These are phyloP conservation scores for Ophiobolus disseminans DNA, from an alignment of 2,329 filamentous ascomycete genomes.

Conservation along the genomic window DNA sequence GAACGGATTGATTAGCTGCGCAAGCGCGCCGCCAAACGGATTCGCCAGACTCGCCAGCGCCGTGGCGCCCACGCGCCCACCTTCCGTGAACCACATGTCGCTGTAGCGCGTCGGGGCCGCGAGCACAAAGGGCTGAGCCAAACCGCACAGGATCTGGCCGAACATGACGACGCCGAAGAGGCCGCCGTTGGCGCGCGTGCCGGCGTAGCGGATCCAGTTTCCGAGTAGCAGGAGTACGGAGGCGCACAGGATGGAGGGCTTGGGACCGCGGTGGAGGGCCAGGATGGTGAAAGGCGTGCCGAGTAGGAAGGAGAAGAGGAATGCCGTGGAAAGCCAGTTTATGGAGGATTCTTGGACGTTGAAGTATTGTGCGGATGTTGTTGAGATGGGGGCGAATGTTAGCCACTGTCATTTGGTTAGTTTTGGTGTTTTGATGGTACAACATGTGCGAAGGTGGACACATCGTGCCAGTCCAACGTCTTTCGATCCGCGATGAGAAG, in stretches of 20 bases:
- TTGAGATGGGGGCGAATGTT: slow-evolving; percentile 84
- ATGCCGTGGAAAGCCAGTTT: slow-evolving; percentile 92
- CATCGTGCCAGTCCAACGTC: no score
- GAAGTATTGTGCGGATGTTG: slow-evolving; percentile 77
- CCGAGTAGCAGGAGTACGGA: slow-evolving; percentile 78
- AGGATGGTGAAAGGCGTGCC: slow-evolving; percentile 74
- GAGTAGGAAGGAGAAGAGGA: slow-evolving; percentile 82
- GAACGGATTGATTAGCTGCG: slow-evolving; percentile 83
- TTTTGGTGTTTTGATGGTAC: no score
- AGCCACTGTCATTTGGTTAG: slow-evolving; percentile 73
- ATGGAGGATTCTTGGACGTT: slow-evolving; percentile 74
- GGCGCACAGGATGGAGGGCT: slow-evolving; percentile 75
- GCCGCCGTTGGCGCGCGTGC: slow-evolving; percentile 65
- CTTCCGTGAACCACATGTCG: slow-evolving; percentile 90
- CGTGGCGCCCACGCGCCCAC: slow-evolving; percentile 84
- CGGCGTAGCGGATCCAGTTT: slow-evolving; percentile 90
- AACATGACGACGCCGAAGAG: slow-evolving; percentile 82
- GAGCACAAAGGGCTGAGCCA: slow-evolving; percentile 91
- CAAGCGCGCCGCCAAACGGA: slow-evolving; percentile 82
- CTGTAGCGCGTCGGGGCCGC: slow-evolving; percentile 89
- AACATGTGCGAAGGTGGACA: no score
- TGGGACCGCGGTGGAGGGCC: slow-evolving; percentile 80
- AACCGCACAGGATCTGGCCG: slow-evolving; percentile 86
- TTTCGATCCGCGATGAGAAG: not conserved
- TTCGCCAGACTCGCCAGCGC: slow-evolving; percentile 86